Base-by-base conservation (phyloP, 306 rosid genomes). In the Acacia confusa region DNA sequence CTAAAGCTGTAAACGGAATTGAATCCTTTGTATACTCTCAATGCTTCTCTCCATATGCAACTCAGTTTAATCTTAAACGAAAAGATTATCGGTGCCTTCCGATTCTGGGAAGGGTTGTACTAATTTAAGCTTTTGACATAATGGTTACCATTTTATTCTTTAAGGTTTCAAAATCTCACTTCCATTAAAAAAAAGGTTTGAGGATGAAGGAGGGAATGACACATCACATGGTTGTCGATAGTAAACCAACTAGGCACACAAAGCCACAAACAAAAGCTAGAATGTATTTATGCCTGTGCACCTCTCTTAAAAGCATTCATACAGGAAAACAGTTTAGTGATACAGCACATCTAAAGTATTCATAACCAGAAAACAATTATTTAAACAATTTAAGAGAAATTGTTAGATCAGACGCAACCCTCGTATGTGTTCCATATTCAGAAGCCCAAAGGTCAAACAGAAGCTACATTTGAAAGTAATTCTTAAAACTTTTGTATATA, bases 341-440 rank as follows among this genome's bases (percentile, higher is more conserved):
- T 55, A 44, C 69, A 34, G 15, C 41, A 68, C 27, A 75, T 79
- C 69, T 28, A 48, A 63, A 70, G 74, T 3, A 58, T 72, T 17
- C 50, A 72, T 8, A 47, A 47, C 20, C 48, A 32, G 34, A 36
- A 63, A 82, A 45, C 69, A 61, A 67, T 30, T 44, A 47, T 11
- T 75, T 22, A 43, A 74, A 28, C 44, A 9, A 71, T 5, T 25
- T 27, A 17, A 76, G 60, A 63, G 30, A 76, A 76, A 44, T 34
- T 64, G 65, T 41, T 57, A 30, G 27, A 22, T 36, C 25, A 45
- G 43, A 75, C 22, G 30, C 65, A 64, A 36, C 48, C 50, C 22
- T 40, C 14, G 13, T 58, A 28, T 2, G 8, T 63, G 8, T 58
- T 40, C 52, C 17, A 41, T 14, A 40, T 41, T 61, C 32, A 70